Conservation (phyloP, 345 rosid species). For the Carallia brachiata region DNA sequence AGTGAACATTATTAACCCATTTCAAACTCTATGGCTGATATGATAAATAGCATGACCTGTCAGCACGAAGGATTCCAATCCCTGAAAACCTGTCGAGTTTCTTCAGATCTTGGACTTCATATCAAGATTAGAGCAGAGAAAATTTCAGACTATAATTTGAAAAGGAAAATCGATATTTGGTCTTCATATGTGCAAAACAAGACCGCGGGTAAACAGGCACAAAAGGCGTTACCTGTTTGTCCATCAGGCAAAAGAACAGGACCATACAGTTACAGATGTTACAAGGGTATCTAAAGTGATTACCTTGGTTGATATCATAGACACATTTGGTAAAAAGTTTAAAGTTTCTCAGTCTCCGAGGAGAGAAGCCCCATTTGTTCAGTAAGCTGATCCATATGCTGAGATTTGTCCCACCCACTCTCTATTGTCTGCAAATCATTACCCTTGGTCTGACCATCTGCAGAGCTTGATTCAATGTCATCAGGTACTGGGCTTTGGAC, state of each 20-base stretch:
- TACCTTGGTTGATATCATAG: slow-evolving; percentile 8
- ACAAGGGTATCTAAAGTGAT: slow-evolving; percentile 4
- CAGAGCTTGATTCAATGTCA: slow-evolving; percentile 54
- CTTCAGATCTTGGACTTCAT: neutral
- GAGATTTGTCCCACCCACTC: slow-evolving; percentile 48
- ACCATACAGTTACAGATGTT: neutral
- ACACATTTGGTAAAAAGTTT: slow-evolving; percentile 18
- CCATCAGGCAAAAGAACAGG: slow-evolving; percentile 12
- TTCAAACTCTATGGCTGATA: too few relatives aligned
- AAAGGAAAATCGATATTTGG: neutral
- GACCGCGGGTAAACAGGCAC: slow-evolving; percentile 4
- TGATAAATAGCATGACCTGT: too few relatives aligned
- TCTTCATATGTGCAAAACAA: slow-evolving; percentile 14
- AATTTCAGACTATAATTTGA: neutral
- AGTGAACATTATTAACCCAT: too few relatives aligned
- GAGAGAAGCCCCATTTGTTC: slow-evolving; percentile 82
- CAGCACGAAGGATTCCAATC: too few relatives aligned
- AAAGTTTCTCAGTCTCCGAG: slow-evolving; percentile 43
- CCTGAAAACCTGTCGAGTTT: neutral
- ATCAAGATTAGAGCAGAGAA: neutral
- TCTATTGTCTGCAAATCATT: slow-evolving; percentile 34
- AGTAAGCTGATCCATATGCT: slow-evolving; percentile 68
- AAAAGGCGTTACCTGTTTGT: slow-evolving; percentile 13
- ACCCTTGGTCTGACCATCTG: slow-evolving; percentile 33
- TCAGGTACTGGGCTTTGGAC: slow-evolving; percentile 51